These are phyloP conservation scores for Coleophoma cylindrospora DNA, from an alignment of 2,329 filamentous ascomycete species.

Conservation along the genomic window DNA sequence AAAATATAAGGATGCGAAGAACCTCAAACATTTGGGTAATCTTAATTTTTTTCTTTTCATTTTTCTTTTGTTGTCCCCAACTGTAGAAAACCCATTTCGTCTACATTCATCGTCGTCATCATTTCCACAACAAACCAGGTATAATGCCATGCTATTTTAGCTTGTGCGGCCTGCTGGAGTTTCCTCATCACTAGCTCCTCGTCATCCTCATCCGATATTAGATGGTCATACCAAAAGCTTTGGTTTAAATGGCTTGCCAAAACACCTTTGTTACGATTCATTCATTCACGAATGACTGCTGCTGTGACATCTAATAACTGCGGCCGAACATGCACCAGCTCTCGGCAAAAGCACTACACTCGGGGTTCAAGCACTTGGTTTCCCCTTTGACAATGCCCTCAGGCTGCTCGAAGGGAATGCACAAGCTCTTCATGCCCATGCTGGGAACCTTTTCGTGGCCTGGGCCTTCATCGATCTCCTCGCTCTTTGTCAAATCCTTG, in stretches of 20 bases:
- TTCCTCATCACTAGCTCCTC: not conserved
- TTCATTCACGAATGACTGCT: too few species aligned
- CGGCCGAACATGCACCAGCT: constrained; percentile 91
- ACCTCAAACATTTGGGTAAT: too few species aligned
- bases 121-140: not conserved
- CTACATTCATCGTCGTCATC: not conserved
- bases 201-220: not conserved
- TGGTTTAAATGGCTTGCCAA: too few species aligned
- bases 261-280: too few species aligned
- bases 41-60: too few species aligned
- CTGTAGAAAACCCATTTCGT: not conserved
- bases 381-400: constrained; percentile 71
- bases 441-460: constrained; percentile 51
- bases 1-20: too few species aligned
- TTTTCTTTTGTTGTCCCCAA: too few species aligned
- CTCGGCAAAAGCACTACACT: constrained; percentile 72
- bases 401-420: constrained; percentile 83
- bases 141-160: too few species aligned
- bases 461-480: constrained; percentile 42
- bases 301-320: constrained; percentile 31
- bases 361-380: constrained; percentile 89
- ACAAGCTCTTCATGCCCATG: constrained; percentile 74
- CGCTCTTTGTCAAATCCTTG: constrained; percentile 84
- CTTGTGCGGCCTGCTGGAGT: too few species aligned
- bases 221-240: not conserved